Conservation (phyloP, 2,329 filamentous ascomycete species). For the Venturia pyrina region DNA sequence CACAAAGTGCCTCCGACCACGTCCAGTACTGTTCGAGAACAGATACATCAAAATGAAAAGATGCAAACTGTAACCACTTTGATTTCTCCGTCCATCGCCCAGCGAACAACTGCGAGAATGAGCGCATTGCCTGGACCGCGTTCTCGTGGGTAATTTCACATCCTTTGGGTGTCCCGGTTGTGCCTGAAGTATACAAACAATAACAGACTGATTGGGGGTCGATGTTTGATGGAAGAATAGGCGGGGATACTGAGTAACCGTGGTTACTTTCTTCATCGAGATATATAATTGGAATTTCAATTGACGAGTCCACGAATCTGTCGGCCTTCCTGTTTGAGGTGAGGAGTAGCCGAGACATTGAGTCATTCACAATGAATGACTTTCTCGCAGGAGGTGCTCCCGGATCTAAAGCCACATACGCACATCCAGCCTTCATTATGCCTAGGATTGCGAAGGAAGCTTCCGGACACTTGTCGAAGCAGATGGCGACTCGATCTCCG, state of each 20-base stretch:
- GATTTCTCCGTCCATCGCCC: conserved; percentile 64
- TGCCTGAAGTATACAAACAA: conserved; percentile 50
- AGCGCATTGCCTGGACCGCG: conserved; percentile 77
- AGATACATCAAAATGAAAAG: conserved; percentile 89
- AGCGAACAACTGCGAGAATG: conserved; percentile 69
- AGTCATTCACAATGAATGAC: conserved; percentile 68
- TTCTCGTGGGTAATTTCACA: conserved; percentile 86
- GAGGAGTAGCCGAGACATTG: conserved; percentile 53
- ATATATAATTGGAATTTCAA: conserved; percentile 33
- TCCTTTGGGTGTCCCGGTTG: conserved; percentile 77
- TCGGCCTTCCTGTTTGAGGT: conserved; percentile 1
- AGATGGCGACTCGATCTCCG: conserved; percentile 61
- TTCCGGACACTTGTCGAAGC: conserved; percentile 77
- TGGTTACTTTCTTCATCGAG: conserved; percentile 33
- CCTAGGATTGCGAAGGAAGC: conserved; percentile 76
- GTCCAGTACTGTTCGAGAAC: conserved; percentile 93
- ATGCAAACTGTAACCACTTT: conserved; percentile 85
- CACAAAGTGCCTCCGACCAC: conserved; percentile 80
- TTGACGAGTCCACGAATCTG: background rate
- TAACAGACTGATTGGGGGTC: conserved; percentile 12
- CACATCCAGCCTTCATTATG: conserved; percentile 70
- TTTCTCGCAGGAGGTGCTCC: conserved; percentile 63
- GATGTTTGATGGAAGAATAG: conserved; percentile 22
- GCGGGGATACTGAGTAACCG: conserved; percentile 25
- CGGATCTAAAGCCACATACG: conserved; percentile 72